Evolutionary conservation across 768 basidiomycete genomes (phyloP).

Genomic region (Tricholoma hemisulphureum): DNA sequence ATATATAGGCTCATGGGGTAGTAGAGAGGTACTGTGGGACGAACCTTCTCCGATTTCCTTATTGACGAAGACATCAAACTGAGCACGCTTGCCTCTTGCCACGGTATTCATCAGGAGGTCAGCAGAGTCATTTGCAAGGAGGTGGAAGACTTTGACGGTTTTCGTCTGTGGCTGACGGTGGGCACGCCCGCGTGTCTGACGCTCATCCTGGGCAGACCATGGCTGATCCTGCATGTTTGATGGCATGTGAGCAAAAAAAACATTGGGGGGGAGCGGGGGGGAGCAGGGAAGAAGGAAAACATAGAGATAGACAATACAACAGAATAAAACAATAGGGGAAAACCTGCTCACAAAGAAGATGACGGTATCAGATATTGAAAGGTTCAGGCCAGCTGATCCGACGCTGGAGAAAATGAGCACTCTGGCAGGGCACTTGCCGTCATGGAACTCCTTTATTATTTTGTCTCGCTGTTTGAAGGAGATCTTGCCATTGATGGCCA

Average conservation of each 20-base stretch:
- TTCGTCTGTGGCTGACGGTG: slow-evolving; percentile 27
- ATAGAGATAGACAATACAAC: too few relatives aligned
- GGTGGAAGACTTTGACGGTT: slow-evolving; percentile 18
- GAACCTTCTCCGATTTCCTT: slow-evolving; percentile 2
- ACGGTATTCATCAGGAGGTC: slow-evolving; percentile 22
- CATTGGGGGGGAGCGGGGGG: too few relatives aligned
- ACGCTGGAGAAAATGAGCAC: slow-evolving; percentile 16
- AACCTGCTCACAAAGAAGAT: slow-evolving; percentile 20
- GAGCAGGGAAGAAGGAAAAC: too few relatives aligned
- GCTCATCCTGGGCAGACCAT: slow-evolving; percentile 27
- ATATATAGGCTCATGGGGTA: too few relatives aligned
- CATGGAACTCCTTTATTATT: slow-evolving; percentile 9
- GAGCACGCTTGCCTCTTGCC: slow-evolving; percentile 22
- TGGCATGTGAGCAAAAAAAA: too few relatives aligned
- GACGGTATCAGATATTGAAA: slow-evolving; percentile 6
- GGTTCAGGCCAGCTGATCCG: slow-evolving; percentile 16
- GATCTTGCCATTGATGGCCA: slow-evolving; percentile 15
- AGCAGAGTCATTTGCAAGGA: slow-evolving; percentile 22
- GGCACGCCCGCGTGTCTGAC: slow-evolving; percentile 25
- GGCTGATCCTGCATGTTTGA: slow-evolving; percentile 29
- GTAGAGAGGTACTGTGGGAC: too few relatives aligned
- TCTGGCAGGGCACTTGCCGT: neutral
- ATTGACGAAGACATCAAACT: slow-evolving; percentile 24
- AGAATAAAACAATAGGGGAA: too few relatives aligned
- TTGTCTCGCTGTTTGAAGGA: slow-evolving; percentile 11